phyloP scores from a whole-genome alignment of 2,329 filamentous ascomycete genomes.

The Sordariomycetes sp. region DNA sequence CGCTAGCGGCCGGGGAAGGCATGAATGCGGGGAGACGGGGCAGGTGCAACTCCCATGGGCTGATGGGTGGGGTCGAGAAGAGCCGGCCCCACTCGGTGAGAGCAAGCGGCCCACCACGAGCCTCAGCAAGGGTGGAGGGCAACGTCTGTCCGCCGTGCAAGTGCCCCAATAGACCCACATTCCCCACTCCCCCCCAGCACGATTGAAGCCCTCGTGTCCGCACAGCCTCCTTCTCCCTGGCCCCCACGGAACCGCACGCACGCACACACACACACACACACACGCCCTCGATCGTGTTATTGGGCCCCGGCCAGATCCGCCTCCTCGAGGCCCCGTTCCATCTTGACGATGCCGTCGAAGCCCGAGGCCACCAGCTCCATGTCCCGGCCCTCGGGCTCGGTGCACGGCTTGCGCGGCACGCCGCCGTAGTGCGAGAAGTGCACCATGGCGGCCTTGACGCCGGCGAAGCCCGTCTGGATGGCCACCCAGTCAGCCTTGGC shows the following conservation, averaged over 20 bases:
- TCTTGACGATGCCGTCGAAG: conserved; percentile 21
- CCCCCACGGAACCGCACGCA: background rate
- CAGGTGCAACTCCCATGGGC: background rate
- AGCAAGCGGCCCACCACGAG: background rate
- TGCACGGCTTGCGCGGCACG: conserved; percentile 27
- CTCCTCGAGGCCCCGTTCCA: conserved; percentile 13
- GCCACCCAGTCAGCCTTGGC: conserved; percentile 34
- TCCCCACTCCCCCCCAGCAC: background rate
- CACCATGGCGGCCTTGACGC: conserved; percentile 33
- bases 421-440: conserved; percentile 27
- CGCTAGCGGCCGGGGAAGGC: background rate
- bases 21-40: background rate
- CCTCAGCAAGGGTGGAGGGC: background rate
- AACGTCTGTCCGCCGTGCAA: background rate
- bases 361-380: conserved; percentile 22
- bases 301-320: background rate
- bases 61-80: background rate
- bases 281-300: background rate
- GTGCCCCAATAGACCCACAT: background rate
- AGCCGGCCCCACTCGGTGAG: background rate
- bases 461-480: conserved; percentile 36
- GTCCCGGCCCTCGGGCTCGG: conserved; percentile 19
- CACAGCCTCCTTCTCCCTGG: background rate
- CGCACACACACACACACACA: too few relatives aligned
- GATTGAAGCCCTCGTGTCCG: background rate